Evolutionary conservation across 2,329 filamentous ascomycete genomes (phyloP), one percentile per base, ranked within the genome.

Genomic region (Hypoxylon sp.): DNA sequence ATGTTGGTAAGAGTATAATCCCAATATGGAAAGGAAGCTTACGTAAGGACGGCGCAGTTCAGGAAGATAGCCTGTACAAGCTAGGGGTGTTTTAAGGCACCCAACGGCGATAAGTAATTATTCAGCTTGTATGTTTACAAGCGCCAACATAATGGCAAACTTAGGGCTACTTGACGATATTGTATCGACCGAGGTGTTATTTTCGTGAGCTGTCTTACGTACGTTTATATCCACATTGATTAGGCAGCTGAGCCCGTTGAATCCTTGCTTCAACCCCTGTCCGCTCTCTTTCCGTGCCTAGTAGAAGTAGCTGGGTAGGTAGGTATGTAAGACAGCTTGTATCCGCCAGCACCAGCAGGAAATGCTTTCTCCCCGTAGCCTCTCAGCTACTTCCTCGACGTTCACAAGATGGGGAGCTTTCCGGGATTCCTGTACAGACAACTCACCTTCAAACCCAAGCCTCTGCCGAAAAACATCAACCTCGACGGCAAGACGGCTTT

Each of bases 371-470:
- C 16, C 9, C 7, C 4, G 16, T 11, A 20, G 20, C 36, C 11
- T 20, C 8, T 1, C 36, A 40, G 16, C 16, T 9, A 40, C 20
- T 9, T n/a, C n/a, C n/a, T 3, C n/a, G 3, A 16, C 7, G 7
- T 18, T 40, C 8, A 40, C 45, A 49, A 49, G 22, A 60, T 60
- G 57, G 57, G 57, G 3, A 53, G 22, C 22, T 60, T 60, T 24
- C 30, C 48, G n/a, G 57, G 48, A 60, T 60, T 60, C 28, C 12
- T 60, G 16, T 60, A 60, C 9, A 44, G 57, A 22, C 57, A 60
- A 14, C 2, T 60, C 14, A 60, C 57, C 18, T 60, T 60, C 22
- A 60, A 48, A 24, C 57, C 57, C 14, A 60, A 53, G 22, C 57
- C 57, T 24, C 40, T 60, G 12, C 57, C 57, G 12, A 48, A 22